These are phyloP conservation scores for Pseudognaphalium luteoalbum DNA, from an alignment of 129 eudicot genomes.

Conservation along the genomic window DNA sequence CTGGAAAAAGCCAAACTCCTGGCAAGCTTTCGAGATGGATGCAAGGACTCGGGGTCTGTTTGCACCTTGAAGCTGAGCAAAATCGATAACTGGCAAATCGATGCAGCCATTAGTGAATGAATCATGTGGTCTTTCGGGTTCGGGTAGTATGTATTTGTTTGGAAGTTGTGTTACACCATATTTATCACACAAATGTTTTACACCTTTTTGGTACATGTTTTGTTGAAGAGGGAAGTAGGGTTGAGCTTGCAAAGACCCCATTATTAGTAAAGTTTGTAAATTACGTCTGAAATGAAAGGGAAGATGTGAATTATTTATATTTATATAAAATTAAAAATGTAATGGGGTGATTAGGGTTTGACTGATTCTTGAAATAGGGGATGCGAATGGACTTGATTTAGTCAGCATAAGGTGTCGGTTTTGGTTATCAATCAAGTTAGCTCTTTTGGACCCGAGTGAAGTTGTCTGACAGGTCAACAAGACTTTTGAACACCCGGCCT, in stretches of 20 bases:
- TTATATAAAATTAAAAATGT: too few relatives aligned
- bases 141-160: slow-evolving; percentile 52
- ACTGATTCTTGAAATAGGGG: slow-evolving; percentile 21
- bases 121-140: slow-evolving; percentile 41
- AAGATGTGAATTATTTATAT: background rate
- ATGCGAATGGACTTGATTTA: slow-evolving; percentile 30
- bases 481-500: slow-evolving; percentile 19
- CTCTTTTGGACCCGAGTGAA: slow-evolving; percentile 19
- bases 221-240: slow-evolving; percentile 17
- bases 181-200: slow-evolving; percentile 45
- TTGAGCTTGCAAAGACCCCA: slow-evolving; percentile 25
- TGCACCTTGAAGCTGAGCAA: slow-evolving; percentile 44
- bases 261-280: background rate
- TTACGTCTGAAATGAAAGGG: background rate
- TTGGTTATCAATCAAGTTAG: slow-evolving; percentile 15
- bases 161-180: slow-evolving; percentile 49
- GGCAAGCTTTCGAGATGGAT: slow-evolving; percentile 48
- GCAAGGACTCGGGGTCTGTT: slow-evolving; percentile 39
- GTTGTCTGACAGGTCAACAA: slow-evolving; percentile 19
- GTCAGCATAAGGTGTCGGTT: slow-evolving; percentile 16
- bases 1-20: slow-evolving; percentile 61
- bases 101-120: slow-evolving; percentile 19
- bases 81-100: slow-evolving; percentile 56
- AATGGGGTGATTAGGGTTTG: background rate
- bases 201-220: slow-evolving; percentile 52